These are phyloP conservation scores for Clavispora santaluciae DNA, from an alignment of 805 yeast genomes.

Conservation along the genomic window DNA sequence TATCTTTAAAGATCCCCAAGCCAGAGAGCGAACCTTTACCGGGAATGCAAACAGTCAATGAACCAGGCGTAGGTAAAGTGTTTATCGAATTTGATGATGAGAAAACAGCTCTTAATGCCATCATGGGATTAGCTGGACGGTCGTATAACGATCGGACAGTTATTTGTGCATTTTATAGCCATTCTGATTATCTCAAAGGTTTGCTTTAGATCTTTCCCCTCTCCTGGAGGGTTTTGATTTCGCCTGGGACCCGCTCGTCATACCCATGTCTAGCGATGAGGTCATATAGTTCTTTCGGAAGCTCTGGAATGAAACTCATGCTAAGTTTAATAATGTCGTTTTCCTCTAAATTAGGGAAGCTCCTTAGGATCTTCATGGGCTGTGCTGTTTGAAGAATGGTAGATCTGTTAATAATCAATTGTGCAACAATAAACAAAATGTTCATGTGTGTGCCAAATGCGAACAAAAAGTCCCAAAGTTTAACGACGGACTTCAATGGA, in stretches of 20 bases:
- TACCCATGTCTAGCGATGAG: conserved; percentile 58
- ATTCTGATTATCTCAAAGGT: conserved; percentile 50
- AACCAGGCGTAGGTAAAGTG: conserved; percentile 66
- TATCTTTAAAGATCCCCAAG: conserved; percentile 55
- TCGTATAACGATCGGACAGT: conserved; percentile 65
- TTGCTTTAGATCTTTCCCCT: conserved; percentile 12
- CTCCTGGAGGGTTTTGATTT: conserved; percentile 20
- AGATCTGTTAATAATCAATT: conserved; percentile 64
- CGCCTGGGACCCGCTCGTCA: conserved; percentile 41
- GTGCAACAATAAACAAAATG: conserved; percentile 78
- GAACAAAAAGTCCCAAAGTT: conserved; percentile 85
- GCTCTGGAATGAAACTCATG: conserved; percentile 69
- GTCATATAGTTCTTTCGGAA: conserved; percentile 64
- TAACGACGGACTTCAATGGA: conserved; percentile 67
- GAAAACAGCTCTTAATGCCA: conserved; percentile 51
- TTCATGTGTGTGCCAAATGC: conserved; percentile 91
- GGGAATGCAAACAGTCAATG: conserved; percentile 32
- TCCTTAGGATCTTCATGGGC: conserved; percentile 74
- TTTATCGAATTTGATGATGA: conserved; percentile 58
- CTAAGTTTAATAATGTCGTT: conserved; percentile 72
- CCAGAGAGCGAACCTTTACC: conserved; percentile 49
- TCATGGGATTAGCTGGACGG: conserved; percentile 59
- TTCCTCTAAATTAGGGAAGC: conserved; percentile 67
- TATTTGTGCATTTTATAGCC: conserved; percentile 57
- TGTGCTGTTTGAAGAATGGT: conserved; percentile 52